phyloP scores from a whole-genome alignment of 345 rosid species.

The Salix brachista region DNA sequence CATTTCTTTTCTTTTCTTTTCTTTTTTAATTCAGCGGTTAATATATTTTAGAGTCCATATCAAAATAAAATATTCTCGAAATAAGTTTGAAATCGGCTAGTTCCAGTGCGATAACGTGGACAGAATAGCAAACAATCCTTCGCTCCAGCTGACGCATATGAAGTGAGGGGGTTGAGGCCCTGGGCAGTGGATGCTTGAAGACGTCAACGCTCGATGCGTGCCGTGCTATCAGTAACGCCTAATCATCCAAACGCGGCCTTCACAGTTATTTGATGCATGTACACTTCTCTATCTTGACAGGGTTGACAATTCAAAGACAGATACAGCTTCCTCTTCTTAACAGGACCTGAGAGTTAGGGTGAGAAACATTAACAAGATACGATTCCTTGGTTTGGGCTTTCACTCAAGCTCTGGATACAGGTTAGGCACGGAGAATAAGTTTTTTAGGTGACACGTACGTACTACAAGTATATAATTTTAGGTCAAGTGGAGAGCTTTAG shows the following conservation, averaged over 20 bases:
- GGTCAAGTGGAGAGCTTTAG: not conserved
- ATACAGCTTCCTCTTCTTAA: too few relatives aligned
- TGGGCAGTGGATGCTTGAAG: not conserved
- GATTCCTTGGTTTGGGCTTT: not conserved
- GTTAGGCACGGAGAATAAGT: not conserved
- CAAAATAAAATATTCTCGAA: too few relatives aligned
- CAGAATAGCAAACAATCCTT: too few relatives aligned
- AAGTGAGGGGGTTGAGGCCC: not conserved
- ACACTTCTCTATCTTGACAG: not conserved
- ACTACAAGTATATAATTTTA: not conserved
- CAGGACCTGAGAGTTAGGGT: too few relatives aligned
- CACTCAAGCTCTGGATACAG: not conserved
- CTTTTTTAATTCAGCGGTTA: not conserved
- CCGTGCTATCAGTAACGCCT: conserved; percentile 3
- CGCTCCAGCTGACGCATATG: too few relatives aligned
- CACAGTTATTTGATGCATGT: not conserved
- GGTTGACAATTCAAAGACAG: not conserved
- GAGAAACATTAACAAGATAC: too few relatives aligned
- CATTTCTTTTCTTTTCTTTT: too few relatives aligned
- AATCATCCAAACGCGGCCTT: conserved; percentile 7
- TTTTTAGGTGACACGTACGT: not conserved
- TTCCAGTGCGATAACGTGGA: too few relatives aligned
- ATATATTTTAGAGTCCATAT: too few relatives aligned
- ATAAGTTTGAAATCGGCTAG: too few relatives aligned
- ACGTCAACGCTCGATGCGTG: not conserved